Percentiles rank a stretch among this genome's conserved stretches.
Conservation (phyloP, 768 basidiomycete species). For the Leccinum pellstonianum region DNA sequence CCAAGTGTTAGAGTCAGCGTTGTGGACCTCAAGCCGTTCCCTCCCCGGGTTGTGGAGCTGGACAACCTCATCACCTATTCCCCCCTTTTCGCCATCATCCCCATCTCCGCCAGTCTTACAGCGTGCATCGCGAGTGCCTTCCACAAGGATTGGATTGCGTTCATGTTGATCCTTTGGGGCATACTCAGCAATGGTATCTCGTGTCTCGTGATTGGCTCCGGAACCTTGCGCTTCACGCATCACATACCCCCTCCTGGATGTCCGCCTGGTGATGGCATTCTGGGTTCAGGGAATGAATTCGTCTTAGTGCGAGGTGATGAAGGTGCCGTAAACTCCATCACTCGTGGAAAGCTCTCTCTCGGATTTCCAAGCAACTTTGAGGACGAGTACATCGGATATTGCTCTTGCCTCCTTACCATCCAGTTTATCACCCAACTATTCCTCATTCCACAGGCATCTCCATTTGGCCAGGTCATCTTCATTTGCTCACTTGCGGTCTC, state of each 20-base stretch:
- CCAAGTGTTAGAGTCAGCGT: neutral
- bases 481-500: slow-evolving; percentile 2
- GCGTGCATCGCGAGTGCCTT: slow-evolving; percentile 20
- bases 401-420: neutral
- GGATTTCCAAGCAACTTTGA: neutral
- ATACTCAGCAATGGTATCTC: slow-evolving; percentile 26
- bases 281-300: neutral
- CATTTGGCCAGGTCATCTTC: neutral
- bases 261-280: slow-evolving; percentile 24
- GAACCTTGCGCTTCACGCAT: slow-evolving; percentile 11
- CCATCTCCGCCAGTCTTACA: slow-evolving; percentile 17
- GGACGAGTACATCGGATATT: neutral
- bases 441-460: neutral
- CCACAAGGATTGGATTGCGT: slow-evolving; percentile 23
- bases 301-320: neutral
- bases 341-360: neutral
- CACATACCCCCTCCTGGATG: slow-evolving; percentile 8
- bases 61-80: neutral
- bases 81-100: slow-evolving; percentile 10
- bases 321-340: no score
- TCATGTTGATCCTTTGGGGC: slow-evolving; percentile 25
- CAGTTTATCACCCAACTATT: neutral
- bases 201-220: slow-evolving; percentile 20
- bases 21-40: neutral
- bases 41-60: neutral